Base-by-base conservation (phyloP, 768 basidiomycete genomes). In the Pleurotus sapidus region DNA sequence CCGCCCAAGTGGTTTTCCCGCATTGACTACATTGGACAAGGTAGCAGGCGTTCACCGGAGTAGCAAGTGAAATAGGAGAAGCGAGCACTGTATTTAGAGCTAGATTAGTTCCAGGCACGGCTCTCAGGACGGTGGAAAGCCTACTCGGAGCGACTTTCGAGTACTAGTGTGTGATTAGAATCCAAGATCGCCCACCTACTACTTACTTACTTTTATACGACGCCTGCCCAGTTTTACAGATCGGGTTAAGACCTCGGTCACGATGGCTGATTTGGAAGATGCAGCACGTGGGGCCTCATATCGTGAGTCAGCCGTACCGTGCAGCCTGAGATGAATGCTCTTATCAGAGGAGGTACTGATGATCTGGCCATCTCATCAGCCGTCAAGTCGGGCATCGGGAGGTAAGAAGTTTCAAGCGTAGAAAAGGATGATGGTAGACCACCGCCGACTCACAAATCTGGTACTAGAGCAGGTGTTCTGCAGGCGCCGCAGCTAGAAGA, bases 1-100 rank as follows among this genome's bases (percentile, higher is more conserved):
- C 89, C 74, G 67, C 75, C 89, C 89, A 91, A 17, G 85, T 89
- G 23, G 73, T 83, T 77, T 89, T 90, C 49, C 78, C 78, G 68
- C 89, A 91, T 58, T 69, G 74, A 51, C 68, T 70, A 72, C 89
- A 91, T 57, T 77, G 76, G 57, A 86, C 84, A 59, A 70, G 61
- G 67, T 70, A 79, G 74, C 89, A 91, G 58, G 69, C 63, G 65
- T 88, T 73, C 60, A 76, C 77, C 56, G 78, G 83, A 61, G 70
- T 62, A 62, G 66, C 48, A 12, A 49, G 27, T 18, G 46, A 39
- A 12, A 51, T 43, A 23, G 46, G 20, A 49, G 37, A 34, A 17
- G 37, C 37, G 4, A 53, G 23, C 50, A 24, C 53, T 40, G 24
- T 3, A 18, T 45, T 37, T 50, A 55, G 53, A 15, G 30, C 30